These are phyloP conservation scores for Emiliania huxleyi DNA, from an alignment of 78 protist species.

Conservation along the genomic window DNA sequence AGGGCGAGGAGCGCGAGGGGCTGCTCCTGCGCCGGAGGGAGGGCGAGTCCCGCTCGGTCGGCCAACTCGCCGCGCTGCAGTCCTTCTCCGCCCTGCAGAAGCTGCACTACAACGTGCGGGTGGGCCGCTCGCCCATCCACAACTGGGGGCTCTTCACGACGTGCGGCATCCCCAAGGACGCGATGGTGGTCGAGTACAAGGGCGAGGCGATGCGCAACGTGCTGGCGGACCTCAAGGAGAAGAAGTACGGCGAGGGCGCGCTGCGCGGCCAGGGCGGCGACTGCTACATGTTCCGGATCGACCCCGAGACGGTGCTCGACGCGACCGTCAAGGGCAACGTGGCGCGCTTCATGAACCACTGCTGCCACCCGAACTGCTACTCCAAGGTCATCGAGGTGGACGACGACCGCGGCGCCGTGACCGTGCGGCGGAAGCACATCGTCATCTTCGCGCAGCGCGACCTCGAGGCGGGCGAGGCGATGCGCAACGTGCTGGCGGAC, in stretches of 20 bases:
- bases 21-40: not conserved
- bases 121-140: slow-evolving; percentile 31
- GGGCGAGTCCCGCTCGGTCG: not conserved
- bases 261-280: not conserved
- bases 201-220: not conserved
- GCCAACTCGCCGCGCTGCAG: not conserved
- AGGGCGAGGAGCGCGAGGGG: not conserved
- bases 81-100: not conserved
- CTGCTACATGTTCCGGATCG: slow-evolving; percentile 88
- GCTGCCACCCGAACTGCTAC: slow-evolving; percentile 95
- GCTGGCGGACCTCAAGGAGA: not conserved
- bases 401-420: not conserved
- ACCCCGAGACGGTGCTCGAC: slow-evolving; percentile 84
- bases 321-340: slow-evolving; percentile 88
- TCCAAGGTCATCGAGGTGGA: slow-evolving; percentile 80
- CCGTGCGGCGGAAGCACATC: slow-evolving; percentile 62
- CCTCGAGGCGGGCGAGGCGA: slow-evolving; percentile 79
- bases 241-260: not conserved
- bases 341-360: slow-evolving; percentile 97
- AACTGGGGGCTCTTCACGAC: slow-evolving; percentile 56
- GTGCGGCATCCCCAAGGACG: slow-evolving; percentile 53
- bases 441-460: slow-evolving; percentile 78
- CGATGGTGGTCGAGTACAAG: slow-evolving; percentile 15
- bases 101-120: not conserved
- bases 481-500: not conserved